Evolutionary conservation across 2,329 filamentous ascomycete species (phyloP), one percentile per base, ranked within the genome.

Genomic region (Talaromyces piceae): DNA sequence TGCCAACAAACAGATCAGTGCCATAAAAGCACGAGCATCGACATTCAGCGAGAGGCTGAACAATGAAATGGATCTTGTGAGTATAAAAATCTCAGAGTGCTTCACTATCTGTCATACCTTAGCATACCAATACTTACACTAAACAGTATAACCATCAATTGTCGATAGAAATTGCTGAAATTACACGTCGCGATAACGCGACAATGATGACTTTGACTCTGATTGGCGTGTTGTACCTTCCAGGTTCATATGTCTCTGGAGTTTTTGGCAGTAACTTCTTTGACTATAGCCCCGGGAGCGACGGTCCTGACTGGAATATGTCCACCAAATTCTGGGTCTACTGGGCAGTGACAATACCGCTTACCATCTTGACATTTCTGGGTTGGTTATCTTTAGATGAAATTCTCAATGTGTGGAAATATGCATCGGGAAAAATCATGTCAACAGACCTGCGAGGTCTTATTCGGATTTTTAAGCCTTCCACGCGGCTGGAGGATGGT

Each of bases 241-340:
- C 51, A 13, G 51, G 51, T 1, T 46, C 51, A 49, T 53, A 49
- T 20, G 46, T 53, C 41, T 53, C 51, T 16, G 47, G 51, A 31
- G 49, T 53, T 8, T 53, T 53, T 28, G 51, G 51, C 9, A 41
- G 31, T 13, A 49, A 39, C 20, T 53, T 53, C 26, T 49, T 53
- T 26, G 37, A 53, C 46, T 53, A 49, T 30, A 53, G 26, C 16
- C 51, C 51, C 3, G 16, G 22, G 5, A 44, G 41, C 31, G 25
- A 25, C 23, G 30, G 12, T 18, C 18, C 25, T 11, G 51, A 53
- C 12, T 53, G 51, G 51, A 45, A 28, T 20, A 49, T 53, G 51
- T 53, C 51, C 2, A 41, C 31, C 20, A 53, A 49, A 23, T 53
- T 53, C 9, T 53, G 51, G 51, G 45, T 53, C 25, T 53, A 53